Conservation (phyloP, 768 basidiomycete genomes). For the Mycena polygramma region DNA sequence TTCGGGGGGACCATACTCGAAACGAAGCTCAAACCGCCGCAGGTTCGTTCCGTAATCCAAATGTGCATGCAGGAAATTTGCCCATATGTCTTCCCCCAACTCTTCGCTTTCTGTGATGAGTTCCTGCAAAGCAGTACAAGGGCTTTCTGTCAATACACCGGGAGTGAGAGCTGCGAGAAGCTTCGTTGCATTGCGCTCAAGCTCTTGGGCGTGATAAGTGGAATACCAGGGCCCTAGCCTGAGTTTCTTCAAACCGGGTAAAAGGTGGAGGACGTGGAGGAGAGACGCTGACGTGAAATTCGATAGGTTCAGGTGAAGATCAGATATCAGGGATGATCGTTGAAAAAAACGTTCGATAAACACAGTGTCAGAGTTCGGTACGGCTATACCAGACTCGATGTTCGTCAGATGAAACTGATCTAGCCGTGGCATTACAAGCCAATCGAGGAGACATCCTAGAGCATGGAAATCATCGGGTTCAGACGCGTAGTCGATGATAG, state of each 20-base stretch:
- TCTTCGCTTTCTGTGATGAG: background rate
- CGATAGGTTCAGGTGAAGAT: background rate
- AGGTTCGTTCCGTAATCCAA: background rate
- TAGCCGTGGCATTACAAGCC: background rate
- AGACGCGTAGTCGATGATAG: background rate
- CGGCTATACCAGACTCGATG: background rate
- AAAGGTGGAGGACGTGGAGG: background rate
- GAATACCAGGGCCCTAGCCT: background rate
- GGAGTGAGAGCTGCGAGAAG: background rate
- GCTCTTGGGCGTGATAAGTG: background rate
- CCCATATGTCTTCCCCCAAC: background rate
- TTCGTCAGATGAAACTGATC: background rate
- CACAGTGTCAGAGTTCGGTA: background rate
- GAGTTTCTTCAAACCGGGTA: background rate
- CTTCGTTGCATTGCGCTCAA: background rate
- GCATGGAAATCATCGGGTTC: no score
- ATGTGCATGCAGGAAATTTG: background rate
- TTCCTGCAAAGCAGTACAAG: background rate
- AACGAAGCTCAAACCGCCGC: background rate
- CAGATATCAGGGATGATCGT: background rate
- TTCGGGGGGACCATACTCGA: background rate
- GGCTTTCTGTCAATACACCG: background rate
- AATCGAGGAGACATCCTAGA: background rate
- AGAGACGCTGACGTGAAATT: background rate
- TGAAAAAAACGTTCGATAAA: background rate